Evolutionary conservation across 1,284 basidiomycete genomes (phyloP), one percentile per base, ranked within the genome.

Genomic region (Tetrapyrgos nigripes): DNA sequence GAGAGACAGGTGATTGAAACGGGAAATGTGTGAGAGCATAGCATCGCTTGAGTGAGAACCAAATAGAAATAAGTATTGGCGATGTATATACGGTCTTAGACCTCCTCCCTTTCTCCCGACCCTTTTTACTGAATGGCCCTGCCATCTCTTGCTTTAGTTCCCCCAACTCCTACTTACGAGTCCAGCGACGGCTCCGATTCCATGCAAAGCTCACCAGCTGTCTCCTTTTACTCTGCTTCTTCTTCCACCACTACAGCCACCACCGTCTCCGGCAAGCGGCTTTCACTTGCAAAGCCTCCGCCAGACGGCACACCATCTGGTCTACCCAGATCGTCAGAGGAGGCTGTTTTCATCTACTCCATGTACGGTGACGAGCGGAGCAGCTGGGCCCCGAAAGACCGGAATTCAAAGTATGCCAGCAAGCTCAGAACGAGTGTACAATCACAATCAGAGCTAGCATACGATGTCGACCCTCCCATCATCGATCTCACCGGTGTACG

Each of bases 331-430:
- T 77, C 78, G 5, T 79, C 59, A 28, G 55, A 55, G 23, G 88
- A 89, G 65, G 83, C 86, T 35, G 85, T 89, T 70, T 87, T 88
- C 57, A 92, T 92, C 57, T 92, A 91, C 71, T 91, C 88, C 51
- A 92, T 92, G 90, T 92, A 92, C 70, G 81, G 81, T 66, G 78
- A 81, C 40, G 74, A 63, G 66, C 76, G 66, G 66, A 74, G 67
- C 29, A 73, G 72, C 60, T 77, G 75, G 70, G 59, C 77, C 74
- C 79, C 77, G 75, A 78, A 40, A 17, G 37, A 40, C 37, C 37
- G 71, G 75, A 73, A 68, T 74, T 66, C 72, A 76, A 73, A 68
- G 73, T 66, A 68, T 73, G 27, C 69, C 68, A 49, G 49, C 44
- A 76, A 67, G 66, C 72, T 61, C 66, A 59, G 37, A 40, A 46